phyloP scores from a whole-genome alignment of 1,284 basidiomycete species.

The Microbotryum scabiosae region DNA sequence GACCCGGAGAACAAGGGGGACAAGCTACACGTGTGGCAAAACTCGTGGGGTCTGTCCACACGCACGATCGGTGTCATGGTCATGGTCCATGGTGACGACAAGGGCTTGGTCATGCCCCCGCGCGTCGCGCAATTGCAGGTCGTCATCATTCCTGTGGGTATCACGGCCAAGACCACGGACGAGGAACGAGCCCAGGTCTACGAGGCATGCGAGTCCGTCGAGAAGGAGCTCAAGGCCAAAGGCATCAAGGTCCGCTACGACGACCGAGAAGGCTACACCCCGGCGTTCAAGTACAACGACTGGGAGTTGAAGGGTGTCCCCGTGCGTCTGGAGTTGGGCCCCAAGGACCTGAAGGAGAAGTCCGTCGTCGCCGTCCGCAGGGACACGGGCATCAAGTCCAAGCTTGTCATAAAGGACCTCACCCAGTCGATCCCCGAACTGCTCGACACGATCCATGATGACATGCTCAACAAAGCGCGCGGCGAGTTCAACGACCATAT shows the following conservation, averaged over 20 bases:
- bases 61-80: conserved; percentile 97
- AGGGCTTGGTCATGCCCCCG: conserved; percentile 91
- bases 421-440: conserved; percentile 53
- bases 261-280: conserved; percentile 88
- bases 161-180: conserved; percentile 70
- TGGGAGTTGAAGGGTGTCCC: conserved; percentile 99
- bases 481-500: conserved; percentile 65
- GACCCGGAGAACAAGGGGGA: conserved; percentile 58
- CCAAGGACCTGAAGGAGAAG: conserved; percentile 77
- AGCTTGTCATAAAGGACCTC: conserved; percentile 62
- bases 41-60: conserved; percentile 97
- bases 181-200: conserved; percentile 61
- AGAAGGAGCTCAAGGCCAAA: conserved; percentile 55
- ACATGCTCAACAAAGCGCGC: conserved; percentile 79
- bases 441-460: conserved; percentile 76
- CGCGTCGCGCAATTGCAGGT: conserved; percentile 88
- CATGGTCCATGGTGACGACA: conserved; percentile 98
- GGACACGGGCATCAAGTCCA: conserved; percentile 68
- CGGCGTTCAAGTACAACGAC: conserved; percentile 98
- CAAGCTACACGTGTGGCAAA: conserved; percentile 88
- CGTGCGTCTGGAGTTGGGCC: conserved; percentile 91
- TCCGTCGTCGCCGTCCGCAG: conserved; percentile 80
- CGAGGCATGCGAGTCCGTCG: conserved; percentile 54
- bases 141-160: conserved; percentile 85
- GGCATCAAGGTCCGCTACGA: conserved; percentile 84